phyloP scores from a whole-genome alignment of 768 basidiomycete genomes.

The Russula virescens region DNA sequence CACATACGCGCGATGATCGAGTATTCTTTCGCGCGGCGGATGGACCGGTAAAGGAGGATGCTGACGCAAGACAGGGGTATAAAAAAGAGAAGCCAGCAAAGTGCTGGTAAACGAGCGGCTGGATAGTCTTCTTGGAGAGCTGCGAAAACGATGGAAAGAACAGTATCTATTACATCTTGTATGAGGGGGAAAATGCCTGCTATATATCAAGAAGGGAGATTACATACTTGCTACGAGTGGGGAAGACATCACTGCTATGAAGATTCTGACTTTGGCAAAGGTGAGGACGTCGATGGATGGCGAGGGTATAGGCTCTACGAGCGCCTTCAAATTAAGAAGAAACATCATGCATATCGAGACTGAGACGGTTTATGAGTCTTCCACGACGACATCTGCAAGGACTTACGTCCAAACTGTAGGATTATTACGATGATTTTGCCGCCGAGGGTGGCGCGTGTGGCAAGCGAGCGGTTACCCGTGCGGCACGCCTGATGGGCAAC shows the following conservation, averaged over 20 bases:
- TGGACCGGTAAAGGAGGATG: conserved; percentile 15
- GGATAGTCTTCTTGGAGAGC: conserved; percentile 19
- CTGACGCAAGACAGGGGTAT: conserved; percentile 20
- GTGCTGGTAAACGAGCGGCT: conserved; percentile 12
- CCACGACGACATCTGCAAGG: background rate
- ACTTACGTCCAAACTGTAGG: conserved; percentile 20
- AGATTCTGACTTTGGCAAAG: conserved; percentile 1
- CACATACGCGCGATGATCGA: conserved; percentile 18
- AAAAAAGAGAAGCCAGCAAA: conserved; percentile 20
- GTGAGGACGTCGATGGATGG: background rate
- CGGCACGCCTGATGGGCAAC: conserved; percentile 2
- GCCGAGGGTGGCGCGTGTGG: background rate
- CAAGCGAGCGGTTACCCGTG: conserved; percentile 5
- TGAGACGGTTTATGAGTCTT: background rate
- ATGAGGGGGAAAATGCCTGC: background rate
- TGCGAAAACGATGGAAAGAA: conserved; percentile 15
- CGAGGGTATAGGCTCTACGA: conserved; percentile 17
- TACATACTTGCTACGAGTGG: conserved; percentile 11
- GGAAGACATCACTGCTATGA: conserved; percentile 14
- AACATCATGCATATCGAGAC: conserved; percentile 16
- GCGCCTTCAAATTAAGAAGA: conserved; percentile 17
- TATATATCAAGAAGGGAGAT: background rate
- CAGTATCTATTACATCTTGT: background rate
- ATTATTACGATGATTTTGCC: conserved; percentile 5
- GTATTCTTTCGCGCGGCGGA: conserved; percentile 6